Base-by-base conservation (phyloP, 2,329 filamentous ascomycete genomes). In the Monosporascus ibericus region DNA sequence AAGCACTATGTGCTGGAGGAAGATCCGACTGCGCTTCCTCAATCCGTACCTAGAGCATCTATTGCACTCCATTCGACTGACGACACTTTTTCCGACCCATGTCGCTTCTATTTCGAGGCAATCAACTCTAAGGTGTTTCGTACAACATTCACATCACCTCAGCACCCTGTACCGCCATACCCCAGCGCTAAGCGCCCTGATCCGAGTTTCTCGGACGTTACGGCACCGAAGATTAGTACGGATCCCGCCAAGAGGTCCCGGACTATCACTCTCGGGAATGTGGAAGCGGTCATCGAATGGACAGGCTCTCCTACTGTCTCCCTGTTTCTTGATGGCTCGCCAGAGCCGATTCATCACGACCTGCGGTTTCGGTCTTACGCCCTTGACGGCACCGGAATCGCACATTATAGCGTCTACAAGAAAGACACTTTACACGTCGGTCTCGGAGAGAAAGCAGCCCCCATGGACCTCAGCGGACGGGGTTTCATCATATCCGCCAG, bases 381-480 rank as follows among this genome's bases (percentile, higher is more conserved):
- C 1, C 70, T 82, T 7, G 83, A 88, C 57, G 79, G 79, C 0
- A 65, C 70, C 0, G 86, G 86, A 1, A 69, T 87, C 20, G 78
- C 84, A 0, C 84, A 87, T 60, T 88, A 88, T 62, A 82, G 81
- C 0, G 69, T 74, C 15, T 86, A 86, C 64, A 80, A 85, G 55
- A 72, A 77, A 17, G 74, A 78, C 20, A 84, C 81, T 0, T 74
- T 90, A 0, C 84, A 90, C 59, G 79, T 88, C 18, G 86, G 87
- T 0, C 73, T 90, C 0, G 62, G 86, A 5, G 86, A 90, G 65
- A 89, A 89, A 64, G 75, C 83, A 5, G 86, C 85, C 0, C 86
- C 86, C 0, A 88, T 90, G 84, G 81, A 90, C 60, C 74, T 90
- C 1, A 83, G 78, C 0, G 84, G 83, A 34, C 77, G 86, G 1